Percentiles rank a stretch among this genome's conserved stretches.
Evolutionary conservation across 2,329 filamentous ascomycete species (phyloP).

Genomic region (Pyricularia grisea): DNA sequence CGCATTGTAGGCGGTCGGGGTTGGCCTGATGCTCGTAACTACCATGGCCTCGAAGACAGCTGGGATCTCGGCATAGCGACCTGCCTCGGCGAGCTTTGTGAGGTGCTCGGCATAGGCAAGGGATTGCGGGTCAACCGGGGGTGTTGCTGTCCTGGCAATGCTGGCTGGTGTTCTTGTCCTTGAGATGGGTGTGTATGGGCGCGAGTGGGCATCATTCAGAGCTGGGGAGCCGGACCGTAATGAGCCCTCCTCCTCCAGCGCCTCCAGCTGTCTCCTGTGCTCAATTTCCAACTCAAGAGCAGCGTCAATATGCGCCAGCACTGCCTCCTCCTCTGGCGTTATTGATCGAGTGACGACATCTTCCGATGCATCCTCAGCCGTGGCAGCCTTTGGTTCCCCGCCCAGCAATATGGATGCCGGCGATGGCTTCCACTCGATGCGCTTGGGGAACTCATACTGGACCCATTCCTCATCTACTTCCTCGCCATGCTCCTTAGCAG

Average conservation of each 20-base stretch:
- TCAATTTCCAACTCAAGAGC: constrained; percentile 73
- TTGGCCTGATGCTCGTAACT: constrained; percentile 70
- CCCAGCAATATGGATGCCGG: constrained; percentile 44
- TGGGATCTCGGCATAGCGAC: constrained; percentile 80
- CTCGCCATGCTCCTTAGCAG: constrained; percentile 41
- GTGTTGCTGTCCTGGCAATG: constrained; percentile 47
- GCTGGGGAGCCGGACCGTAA: constrained; percentile 24
- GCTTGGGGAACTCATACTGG: constrained; percentile 80
- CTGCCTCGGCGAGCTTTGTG: constrained; percentile 58
- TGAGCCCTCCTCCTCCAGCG: constrained; percentile 31
- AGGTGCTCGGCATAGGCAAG: constrained; percentile 71
- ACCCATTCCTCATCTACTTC: constrained; percentile 75
- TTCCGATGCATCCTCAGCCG: constrained; percentile 20
- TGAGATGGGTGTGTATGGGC: constrained; percentile 31
- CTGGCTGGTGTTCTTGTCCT: constrained; percentile 33
- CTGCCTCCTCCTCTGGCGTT: constrained; percentile 43
- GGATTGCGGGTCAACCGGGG: constrained; percentile 53
- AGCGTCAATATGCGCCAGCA: constrained; percentile 75
- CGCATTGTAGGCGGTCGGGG: constrained; percentile 83
- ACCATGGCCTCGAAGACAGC: constrained; percentile 87
- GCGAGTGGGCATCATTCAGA: constrained; percentile 29
- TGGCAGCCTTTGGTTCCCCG: constrained; percentile 22
- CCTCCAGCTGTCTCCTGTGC: constrained; percentile 34
- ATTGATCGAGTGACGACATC: constrained; percentile 25
- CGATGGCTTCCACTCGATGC: constrained; percentile 77